phyloP scores from a whole-genome alignment of 352 stramenopile genomes.

The Phytophthora chlamydospora region DNA sequence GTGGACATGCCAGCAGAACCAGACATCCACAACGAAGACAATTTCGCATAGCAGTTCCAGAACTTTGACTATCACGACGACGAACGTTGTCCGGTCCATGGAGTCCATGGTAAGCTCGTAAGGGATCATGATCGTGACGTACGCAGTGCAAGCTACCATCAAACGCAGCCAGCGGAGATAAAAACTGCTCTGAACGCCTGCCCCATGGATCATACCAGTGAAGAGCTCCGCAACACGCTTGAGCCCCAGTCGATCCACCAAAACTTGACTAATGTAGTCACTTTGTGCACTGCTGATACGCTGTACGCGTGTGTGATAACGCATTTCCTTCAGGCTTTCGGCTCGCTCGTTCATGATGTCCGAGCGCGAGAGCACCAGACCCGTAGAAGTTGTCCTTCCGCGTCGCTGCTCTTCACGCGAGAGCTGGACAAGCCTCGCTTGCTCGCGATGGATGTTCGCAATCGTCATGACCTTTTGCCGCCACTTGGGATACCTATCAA shows the following conservation, averaged over 20 bases:
- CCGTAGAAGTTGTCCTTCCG: conserved; percentile 7
- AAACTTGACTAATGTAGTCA: not conserved
- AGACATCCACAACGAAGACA: conserved; percentile 49
- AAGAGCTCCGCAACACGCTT: not conserved
- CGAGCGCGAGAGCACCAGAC: conserved; percentile 13
- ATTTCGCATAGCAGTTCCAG: conserved; percentile 43
- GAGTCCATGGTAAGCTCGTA: conserved; percentile 50
- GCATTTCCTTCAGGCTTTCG: conserved; percentile 16
- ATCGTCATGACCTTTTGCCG: conserved; percentile 56
- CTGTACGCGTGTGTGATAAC: not conserved
- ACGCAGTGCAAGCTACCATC: conserved; percentile 35
- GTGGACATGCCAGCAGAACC: conserved; percentile 47
- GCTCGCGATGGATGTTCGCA: conserved; percentile 42
- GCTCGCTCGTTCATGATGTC: conserved; percentile 28
- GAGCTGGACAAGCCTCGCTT: not conserved
- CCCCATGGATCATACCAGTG: conserved; percentile 22
- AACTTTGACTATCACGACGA: conserved; percentile 15
- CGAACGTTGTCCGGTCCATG: conserved; percentile 12
- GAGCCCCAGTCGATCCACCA: not conserved
- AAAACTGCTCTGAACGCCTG: conserved; percentile 48
- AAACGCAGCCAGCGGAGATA: conserved; percentile 51
- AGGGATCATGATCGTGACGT: conserved; percentile 43
- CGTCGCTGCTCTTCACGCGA: conserved; percentile 7
- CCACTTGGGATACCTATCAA: conserved; percentile 56
- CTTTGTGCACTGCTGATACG: not conserved